Evolutionary conservation across 257 asterid species (phyloP).

Genomic region (Coffea eugenioides): DNA sequence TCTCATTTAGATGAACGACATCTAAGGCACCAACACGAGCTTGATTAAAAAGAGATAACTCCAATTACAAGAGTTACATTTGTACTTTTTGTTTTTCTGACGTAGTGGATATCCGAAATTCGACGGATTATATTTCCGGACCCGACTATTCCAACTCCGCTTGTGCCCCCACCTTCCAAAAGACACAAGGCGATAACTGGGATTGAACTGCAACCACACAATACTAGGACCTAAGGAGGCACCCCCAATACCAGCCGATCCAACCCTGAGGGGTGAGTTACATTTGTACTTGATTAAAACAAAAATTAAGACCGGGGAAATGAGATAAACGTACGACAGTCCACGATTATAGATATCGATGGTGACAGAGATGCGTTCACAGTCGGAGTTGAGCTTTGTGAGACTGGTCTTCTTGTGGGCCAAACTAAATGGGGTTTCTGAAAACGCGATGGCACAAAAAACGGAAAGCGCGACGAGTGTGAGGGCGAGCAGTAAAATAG

Average conservation of each 20-base stretch:
- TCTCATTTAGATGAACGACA: background rate
- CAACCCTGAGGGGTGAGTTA: no score
- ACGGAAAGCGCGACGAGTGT: constrained; percentile 9
- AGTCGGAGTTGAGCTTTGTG: constrained; percentile 38
- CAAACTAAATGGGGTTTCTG: constrained; percentile 45
- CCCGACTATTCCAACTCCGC: no score
- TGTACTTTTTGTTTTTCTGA: no score
- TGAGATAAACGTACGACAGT: constrained; percentile 26
- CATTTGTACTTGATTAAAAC: no score
- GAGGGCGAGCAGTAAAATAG: background rate
- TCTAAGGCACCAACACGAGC: background rate
- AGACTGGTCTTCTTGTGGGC: constrained; percentile 49
- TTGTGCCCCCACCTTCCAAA: no score
- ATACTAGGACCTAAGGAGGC: no score
- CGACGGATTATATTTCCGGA: no score
- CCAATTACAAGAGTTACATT: background rate
- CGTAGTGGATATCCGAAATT: no score
- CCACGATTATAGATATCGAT: constrained; percentile 59
- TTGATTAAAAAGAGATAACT: no score
- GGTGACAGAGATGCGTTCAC: constrained; percentile 46
- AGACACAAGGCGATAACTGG: no score
- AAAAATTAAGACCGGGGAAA: background rate
- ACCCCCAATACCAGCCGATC: no score
- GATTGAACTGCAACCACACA: no score
- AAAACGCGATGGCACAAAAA: constrained; percentile 20